A percentile compares a stretch with the other conserved stretches of the same genome.
phyloP scores from a whole-genome alignment of 2,329 filamentous ascomycete genomes.

The Fusarium begoniae region DNA sequence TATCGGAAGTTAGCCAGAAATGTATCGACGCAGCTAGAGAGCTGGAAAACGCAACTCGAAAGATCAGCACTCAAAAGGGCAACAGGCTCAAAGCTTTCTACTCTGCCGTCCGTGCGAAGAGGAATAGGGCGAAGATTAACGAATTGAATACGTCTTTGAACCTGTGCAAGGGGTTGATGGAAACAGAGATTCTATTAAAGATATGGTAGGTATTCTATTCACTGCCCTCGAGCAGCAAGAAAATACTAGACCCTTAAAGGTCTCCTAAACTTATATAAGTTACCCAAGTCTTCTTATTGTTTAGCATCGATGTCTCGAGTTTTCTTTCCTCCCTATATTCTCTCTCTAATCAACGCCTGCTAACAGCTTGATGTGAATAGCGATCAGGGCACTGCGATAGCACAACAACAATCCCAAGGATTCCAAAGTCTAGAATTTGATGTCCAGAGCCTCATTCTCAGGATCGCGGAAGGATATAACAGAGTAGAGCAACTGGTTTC shows the following conservation, averaged over 20 bases:
- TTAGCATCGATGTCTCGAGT: fast-evolving
- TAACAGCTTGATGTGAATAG: fast-evolving
- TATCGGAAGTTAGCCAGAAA: too few relatives aligned
- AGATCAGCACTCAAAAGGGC: not conserved
- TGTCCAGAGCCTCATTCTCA: not conserved
- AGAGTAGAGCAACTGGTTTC: not conserved
- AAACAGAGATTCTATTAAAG: not conserved
- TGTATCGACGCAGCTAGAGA: not conserved
- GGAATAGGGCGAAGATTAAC: fast-evolving
- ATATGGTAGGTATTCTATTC: not conserved
- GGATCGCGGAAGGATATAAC: fast-evolving
- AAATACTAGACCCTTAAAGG: too few relatives aligned
- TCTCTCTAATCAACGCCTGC: not conserved
- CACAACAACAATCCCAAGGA: not conserved
- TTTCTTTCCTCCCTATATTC: not conserved
- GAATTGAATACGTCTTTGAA: not conserved
- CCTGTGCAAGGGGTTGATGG: not conserved
- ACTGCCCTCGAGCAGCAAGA: too few relatives aligned
- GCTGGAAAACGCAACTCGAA: not conserved
- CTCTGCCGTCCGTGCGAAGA: fast-evolving
- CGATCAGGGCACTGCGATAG: not conserved
- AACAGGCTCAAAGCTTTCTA: not conserved
- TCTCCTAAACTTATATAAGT: not conserved
- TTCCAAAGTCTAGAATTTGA: not conserved
- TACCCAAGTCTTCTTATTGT: too few relatives aligned